These are phyloP conservation scores for Pseudogymnoascus sp. DNA, from an alignment of 2,329 filamentous ascomycete species.

Conservation along the genomic window DNA sequence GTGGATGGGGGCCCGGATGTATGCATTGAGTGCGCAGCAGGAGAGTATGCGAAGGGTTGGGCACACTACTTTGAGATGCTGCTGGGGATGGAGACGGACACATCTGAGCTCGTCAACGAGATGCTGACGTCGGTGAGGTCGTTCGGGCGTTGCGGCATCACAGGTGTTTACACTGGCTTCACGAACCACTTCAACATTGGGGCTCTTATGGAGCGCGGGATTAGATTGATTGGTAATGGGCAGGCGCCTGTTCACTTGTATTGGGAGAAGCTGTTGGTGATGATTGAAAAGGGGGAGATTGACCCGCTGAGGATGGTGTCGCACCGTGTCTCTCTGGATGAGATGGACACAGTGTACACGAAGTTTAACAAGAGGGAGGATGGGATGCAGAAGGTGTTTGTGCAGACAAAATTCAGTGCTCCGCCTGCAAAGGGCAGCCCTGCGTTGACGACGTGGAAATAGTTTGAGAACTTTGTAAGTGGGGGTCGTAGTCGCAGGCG, in stretches of 20 bases:
- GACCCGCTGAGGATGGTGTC: conserved; percentile 74
- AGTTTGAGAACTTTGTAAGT: conserved; percentile 11
- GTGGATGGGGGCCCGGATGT: conserved; percentile 67
- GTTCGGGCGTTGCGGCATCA: conserved; percentile 51
- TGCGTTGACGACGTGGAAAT: conserved; percentile 34
- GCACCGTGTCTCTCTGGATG: conserved; percentile 67
- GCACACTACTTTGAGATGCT: conserved; percentile 49
- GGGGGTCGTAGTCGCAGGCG: too few relatives aligned
- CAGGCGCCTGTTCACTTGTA: conserved; percentile 65
- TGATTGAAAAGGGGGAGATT: conserved; percentile 59
- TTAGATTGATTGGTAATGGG: conserved; percentile 56
- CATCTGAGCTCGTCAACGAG: conserved; percentile 49
- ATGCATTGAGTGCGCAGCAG: conserved; percentile 57
- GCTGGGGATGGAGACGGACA: conserved; percentile 53
- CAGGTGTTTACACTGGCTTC: conserved; percentile 36
- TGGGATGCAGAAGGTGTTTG: conserved; percentile 73
- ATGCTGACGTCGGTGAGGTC: conserved; percentile 45
- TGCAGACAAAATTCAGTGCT: conserved; percentile 49
- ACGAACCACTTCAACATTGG: conserved; percentile 61
- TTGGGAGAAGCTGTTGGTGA: conserved; percentile 67
- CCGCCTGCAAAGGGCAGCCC: conserved; percentile 38
- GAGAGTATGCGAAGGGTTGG: conserved; percentile 55
- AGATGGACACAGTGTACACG: conserved; percentile 58
- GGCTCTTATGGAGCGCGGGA: conserved; percentile 55
- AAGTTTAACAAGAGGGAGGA: conserved; percentile 56